Base-by-base conservation (phyloP, 345 rosid genomes). In the Viola odorata region DNA sequence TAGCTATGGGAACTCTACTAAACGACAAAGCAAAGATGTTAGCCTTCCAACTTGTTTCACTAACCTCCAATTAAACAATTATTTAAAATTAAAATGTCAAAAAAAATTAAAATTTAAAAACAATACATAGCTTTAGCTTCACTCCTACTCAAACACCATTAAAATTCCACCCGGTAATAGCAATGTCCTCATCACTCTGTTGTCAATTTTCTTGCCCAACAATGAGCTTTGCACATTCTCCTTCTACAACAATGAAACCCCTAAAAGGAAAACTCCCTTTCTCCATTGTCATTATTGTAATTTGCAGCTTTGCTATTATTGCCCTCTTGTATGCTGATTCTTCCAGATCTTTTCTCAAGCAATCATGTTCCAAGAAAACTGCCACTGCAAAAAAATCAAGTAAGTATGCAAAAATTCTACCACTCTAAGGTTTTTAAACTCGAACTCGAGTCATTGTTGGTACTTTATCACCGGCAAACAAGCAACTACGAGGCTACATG, bases 241-340 rank as follows among this genome's bases (percentile, higher is more conserved):
- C 70, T 6, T 60, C 71, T 36, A 63, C 74, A 13, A 59, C 58
- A 53, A 71, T 63, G 80, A 82, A 82, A 37, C 49, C 69, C 44
- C 58, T 62, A 59, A 78, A 82, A 60, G 85, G 81, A 67, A 91
- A 81, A 76, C 75, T 91, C 3, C 92, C 84, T 40, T 60, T 85
- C 55, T 78, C 96, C 5, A 50, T 85, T 40, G 50, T 82, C 55
- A 66, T 77, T 16, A 55, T 79, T 17, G 57, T 69, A 4, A 16
- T 84, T 32, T 91, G 81, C 73, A 58, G 77, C 58, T 70, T 91
- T 60, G 82, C 84, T 8, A 72, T 86, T 65, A 44, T 84, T 32
- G 74, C 82, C 55, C 87, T 91, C n/a, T 69, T 91, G 44, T 86
- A 86, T 67, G 69, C 90, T 0, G 85, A 91, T 63, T 73, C 84